phyloP scores from a whole-genome alignment of 257 asterid genomes.

The Jacaranda copaia region DNA sequence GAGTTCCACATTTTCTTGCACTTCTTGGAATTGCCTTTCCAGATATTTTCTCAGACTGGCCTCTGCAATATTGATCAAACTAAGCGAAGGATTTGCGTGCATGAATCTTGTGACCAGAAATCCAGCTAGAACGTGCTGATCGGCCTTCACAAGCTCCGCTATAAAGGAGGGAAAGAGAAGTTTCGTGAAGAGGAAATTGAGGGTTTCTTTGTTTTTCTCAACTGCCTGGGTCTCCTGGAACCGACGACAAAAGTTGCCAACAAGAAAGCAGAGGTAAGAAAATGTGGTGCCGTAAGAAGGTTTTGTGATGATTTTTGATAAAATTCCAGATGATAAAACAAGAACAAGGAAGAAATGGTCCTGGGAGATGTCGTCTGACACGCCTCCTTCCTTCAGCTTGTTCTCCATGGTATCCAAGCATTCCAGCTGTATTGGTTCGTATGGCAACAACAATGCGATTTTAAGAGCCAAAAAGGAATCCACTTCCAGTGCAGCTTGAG shows the following conservation, averaged over 20 bases:
- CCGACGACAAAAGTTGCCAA: constrained; percentile 71
- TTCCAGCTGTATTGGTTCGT: constrained; percentile 55
- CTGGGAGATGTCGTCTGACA: constrained; percentile 49
- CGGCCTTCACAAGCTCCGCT: constrained; percentile 84
- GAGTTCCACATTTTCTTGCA: constrained; percentile 33
- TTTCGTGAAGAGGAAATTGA: constrained; percentile 48
- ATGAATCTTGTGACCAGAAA: constrained; percentile 70
- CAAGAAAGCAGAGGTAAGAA: constrained; percentile 79
- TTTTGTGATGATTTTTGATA: constrained; percentile 54
- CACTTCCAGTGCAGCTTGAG: constrained; percentile 51
- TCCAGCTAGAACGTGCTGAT: constrained; percentile 84
- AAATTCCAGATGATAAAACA: constrained; percentile 71
- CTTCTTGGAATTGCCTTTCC: constrained; percentile 52
- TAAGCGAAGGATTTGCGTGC: constrained; percentile 71
- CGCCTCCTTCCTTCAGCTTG: constrained; percentile 69
- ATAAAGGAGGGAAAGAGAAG: constrained; percentile 76
- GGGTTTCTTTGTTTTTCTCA: constrained; percentile 27
- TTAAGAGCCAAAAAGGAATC: constrained; percentile 75
- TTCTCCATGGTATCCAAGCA: constrained; percentile 84
- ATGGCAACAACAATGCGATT: constrained; percentile 65
- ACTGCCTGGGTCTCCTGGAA: constrained; percentile 60
- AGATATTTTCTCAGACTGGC: constrained; percentile 68
- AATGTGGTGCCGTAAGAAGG: constrained; percentile 66
- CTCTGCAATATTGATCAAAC: constrained; percentile 75
- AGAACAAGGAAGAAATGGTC: constrained; percentile 66